Evolutionary conservation across 148 eudicot genomes (phyloP), one percentile per base, ranked within the genome.

Genomic region (Cornus suecica): DNA sequence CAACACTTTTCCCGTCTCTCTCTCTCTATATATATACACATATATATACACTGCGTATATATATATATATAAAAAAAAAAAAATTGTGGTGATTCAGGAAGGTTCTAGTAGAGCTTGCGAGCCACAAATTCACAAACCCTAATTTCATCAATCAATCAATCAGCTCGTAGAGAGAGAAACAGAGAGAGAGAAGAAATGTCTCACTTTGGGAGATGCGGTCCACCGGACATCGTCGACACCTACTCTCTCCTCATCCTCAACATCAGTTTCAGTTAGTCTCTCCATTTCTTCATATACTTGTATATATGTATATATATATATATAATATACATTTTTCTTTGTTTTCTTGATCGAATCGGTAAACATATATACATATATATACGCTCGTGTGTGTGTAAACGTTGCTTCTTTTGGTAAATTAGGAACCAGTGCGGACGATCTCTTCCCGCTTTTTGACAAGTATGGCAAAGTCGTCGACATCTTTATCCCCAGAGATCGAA

Each of bases 381-480:
- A 48, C 54, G 0, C 5, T 15, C 16, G 2, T 48, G 18, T 48
- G 2, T 15, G 54, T 37, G 42, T 37, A 37, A 37, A 37, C 8
- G 1, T n/a, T 22, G 27, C 5, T 61, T 61, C 27, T 20, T 22
- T 61, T 61, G 8, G 4, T n/a, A 24, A 61, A 22, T 18, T 24
- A 73, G 76, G 76, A 3, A 73, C 68, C 5, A 20, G 37, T 1
- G 76, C 76, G 0, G 68, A 73, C 25, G 76, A 73, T 73, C 68
- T 73, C 32, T 73, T 62, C 31, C 76, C 76, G 34, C 66, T 73
- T 5, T 73, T 73, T 41, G 76, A 73, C 52, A 63, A 25, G 31
- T 73, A 73, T 28, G 76, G 76, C 52, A 73, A 73, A 68, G 76
- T 73, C 31, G 76, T 73, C 16, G 76, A 73, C 63, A 63, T 73